Base-by-base conservation (phyloP, 306 rosid species). In the Cucumis melo region DNA sequence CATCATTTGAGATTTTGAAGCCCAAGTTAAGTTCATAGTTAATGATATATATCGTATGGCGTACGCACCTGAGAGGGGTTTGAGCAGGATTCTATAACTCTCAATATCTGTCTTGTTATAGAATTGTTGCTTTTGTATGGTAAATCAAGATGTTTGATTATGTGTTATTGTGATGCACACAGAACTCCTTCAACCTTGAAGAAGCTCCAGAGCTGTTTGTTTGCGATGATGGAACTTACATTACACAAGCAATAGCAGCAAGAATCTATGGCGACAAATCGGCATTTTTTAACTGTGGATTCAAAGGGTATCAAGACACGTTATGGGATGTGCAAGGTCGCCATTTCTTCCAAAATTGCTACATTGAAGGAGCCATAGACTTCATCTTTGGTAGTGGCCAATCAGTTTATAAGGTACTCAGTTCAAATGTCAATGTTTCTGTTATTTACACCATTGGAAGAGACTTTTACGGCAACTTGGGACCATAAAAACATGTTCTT, bases 181-280 rank as follows among this genome's bases (percentile, higher is more conserved):
- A 82, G 80, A 82, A 79, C 66, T 74, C 78, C 2, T 82, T 36
- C 36, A 79, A 74, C 50, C 77, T 29, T 1, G 74, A 58, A 19
- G 8, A 10, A 32, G 53, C 41, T 38, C 11, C 8, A 6, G 20
- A n/a, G 2, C 11, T 27, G 20, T 11, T 23, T 60, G 2, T 7
- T 6, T 12, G 3, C 3, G 6, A 27, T 34, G 23, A 6, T 15
- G 56, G 7, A 8, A 5, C 5, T 13, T 44, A 7, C 10, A 3
- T 57, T 6, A 23, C 13, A 21, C 85, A 70, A 24, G 90, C 88
- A 15, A 0, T 87, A 20, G 83, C 90, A 14, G 86, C 90, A 38
- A 80, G 82, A 74, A 77, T 84, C n/a, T 84, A 80, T 38, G 90
- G 90, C 2, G 84, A 84, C 74, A 82, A 81, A 73, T 84, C 88